phyloP scores from a whole-genome alignment of 2,329 filamentous ascomycete genomes.

The Monilinia laxa region DNA sequence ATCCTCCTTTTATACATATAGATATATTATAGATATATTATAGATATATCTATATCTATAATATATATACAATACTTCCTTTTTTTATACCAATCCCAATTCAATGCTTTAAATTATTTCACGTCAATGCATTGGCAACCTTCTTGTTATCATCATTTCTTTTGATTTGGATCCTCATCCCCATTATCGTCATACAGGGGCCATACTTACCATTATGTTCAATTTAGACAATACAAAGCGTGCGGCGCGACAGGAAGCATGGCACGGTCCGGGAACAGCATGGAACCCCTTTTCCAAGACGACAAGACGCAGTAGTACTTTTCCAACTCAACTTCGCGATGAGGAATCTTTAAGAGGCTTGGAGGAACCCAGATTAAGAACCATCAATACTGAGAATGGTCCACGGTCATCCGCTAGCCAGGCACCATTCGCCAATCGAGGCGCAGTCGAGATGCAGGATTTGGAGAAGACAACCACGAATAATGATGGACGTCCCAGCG shows the following conservation, averaged over 20 bases:
- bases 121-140: neutral
- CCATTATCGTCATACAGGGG: neutral
- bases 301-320: conserved; percentile 28
- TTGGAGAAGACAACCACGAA: conserved; percentile 15
- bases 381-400: conserved; percentile 32
- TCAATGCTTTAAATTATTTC: neutral
- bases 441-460: conserved; percentile 26
- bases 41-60: no score
- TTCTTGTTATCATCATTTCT: neutral
- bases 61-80: no score
- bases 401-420: conserved; percentile 20
- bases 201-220: conserved; percentile 27
- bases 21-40: no score
- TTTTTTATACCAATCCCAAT: neutral
- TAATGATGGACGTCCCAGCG: conserved; percentile 25
- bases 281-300: conserved; percentile 38
- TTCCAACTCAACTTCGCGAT: conserved; percentile 19
- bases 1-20: neutral
- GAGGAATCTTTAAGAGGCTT: conserved; percentile 20
- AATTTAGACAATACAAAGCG: conserved; percentile 35
- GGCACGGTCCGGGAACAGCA: conserved; percentile 33
- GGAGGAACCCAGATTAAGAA: conserved; percentile 24
- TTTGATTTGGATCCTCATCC: neutral
- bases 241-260: conserved; percentile 38
- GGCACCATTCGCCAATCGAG: conserved; percentile 17